Evolutionary conservation across 2,329 filamentous ascomycete species (phyloP), one percentile per base, ranked within the genome.

Genomic region (Aspergillus proliferans): DNA sequence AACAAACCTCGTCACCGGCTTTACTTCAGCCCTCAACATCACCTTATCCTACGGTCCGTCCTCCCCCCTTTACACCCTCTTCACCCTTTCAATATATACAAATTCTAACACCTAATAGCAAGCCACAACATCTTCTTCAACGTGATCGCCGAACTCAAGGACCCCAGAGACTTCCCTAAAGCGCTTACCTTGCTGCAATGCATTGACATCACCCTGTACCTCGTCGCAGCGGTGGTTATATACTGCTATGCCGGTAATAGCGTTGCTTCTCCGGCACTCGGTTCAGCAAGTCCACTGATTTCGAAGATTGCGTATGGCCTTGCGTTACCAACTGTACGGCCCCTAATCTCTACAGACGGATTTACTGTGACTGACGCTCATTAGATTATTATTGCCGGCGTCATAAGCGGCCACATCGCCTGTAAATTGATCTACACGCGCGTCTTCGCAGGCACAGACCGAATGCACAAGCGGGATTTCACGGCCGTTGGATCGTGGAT

Each of bases 71-170:
- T 15, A 15, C 15, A 15, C 15, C 22, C 22, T 22, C 22, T 22
- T 4, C 5, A 1, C 22, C 4, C 6, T 22, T 22, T 34, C 5
- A 4, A 40, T 40, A 40, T 19, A 40, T 3, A n/a, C n/a, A 18
- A 40, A 40, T 1, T 7, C 19, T 21, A 24, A 42, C 43, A 15
- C 6, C 5, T 5, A 44, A 3, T 36, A 65, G 61, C 64, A 65
- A 82, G 81, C 18, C 82, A 85, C 58, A 78, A 83, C 21, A 81
- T 80, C 52, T 87, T 86, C 69, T 86, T 86, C 64, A 75, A 73
- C 51, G 81, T 87, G 65, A 80, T 84, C 58, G 75, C 76, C 30
- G 84, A 87, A 65, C 77, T 87, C 64, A 75, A 78, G 59, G 71
- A 80, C 33, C 82, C 83, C 2, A 66, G 71, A 18, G 77, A 82